Conservation (phyloP, 2,329 filamentous ascomycete species). For the Endoconidiophora polonica region DNA sequence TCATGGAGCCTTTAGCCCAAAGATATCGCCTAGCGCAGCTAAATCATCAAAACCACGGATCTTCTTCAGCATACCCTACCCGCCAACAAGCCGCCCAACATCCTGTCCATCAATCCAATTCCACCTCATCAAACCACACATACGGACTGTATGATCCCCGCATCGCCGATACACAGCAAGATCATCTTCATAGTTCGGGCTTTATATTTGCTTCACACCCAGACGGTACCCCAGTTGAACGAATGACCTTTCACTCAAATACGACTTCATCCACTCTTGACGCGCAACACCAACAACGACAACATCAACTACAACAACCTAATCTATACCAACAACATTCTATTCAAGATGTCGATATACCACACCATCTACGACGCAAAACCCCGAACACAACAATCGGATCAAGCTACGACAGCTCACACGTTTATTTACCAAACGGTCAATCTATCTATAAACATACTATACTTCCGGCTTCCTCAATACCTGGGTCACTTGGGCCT, state of each 20-base stretch:
- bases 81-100: not conserved
- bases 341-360: not conserved
- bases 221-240: no score
- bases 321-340: not conserved
- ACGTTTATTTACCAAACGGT: constrained; percentile 53
- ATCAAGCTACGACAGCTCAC: constrained; percentile 77
- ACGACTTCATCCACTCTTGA: not conserved
- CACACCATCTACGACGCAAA: constrained; percentile 65
- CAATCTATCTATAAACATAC: constrained; percentile 73
- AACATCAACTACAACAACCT: no score
- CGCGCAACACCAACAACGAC: no score
- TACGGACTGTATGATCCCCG: not conserved
- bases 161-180: not conserved
- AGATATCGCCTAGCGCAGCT: constrained; percentile 8
- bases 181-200: no score
- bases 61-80: not conserved
- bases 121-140: not conserved
- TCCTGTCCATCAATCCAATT: not conserved
- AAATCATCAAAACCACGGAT: constrained; percentile 4
- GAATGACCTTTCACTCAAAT: not conserved
- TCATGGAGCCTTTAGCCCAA: constrained; percentile 8
- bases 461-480: constrained; percentile 42
- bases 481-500: not conserved
- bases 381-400: constrained; percentile 88
- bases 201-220: no score